Percentiles rank a stretch among this genome's conserved stretches.
These are phyloP conservation scores for Rosa persica DNA, from an alignment of 306 rosid genomes.

Conservation along the genomic window DNA sequence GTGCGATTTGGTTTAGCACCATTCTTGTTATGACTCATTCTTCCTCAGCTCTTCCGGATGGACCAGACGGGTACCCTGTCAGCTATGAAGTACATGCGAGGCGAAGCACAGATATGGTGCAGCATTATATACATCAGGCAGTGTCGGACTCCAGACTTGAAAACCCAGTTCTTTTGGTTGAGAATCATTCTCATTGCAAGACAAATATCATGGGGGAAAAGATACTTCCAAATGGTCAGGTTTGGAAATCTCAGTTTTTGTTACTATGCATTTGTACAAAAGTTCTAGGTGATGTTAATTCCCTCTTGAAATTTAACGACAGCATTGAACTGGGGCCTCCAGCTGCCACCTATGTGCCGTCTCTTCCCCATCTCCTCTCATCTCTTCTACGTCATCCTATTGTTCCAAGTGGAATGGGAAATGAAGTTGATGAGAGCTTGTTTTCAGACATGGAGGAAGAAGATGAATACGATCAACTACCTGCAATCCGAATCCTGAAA, in stretches of 20 bases:
- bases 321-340: conserved; percentile 75
- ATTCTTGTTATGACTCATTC: conserved; percentile 92
- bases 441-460: conserved; percentile 54
- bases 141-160: conserved; percentile 81
- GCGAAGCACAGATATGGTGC: conserved; percentile 59
- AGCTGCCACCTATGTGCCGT: conserved; percentile 57
- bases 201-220: conserved; percentile 71
- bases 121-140: conserved; percentile 79
- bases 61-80: conserved; percentile 62
- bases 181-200: conserved; percentile 84
- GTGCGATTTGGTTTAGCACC: conserved; percentile 90
- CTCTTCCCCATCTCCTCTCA: conserved; percentile 91
- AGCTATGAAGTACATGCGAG: conserved; percentile 65
- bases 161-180: conserved; percentile 84
- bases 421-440: conserved; percentile 56
- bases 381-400: conserved; percentile 60
- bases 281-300: conserved; percentile 75
- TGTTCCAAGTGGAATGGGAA: conserved; percentile 45
- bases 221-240: conserved; percentile 94
- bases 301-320: conserved; percentile 71
- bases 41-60: conserved; percentile 78
- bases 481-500: conserved; percentile 69
- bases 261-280: conserved; percentile 79
- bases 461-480: conserved; percentile 88
- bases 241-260: conserved; percentile 86